Percentiles rank a stretch among this genome's conserved stretches.
Conservation (phyloP, 176 grass and related monocot genomes). For the Rhynchospora tenuis region DNA sequence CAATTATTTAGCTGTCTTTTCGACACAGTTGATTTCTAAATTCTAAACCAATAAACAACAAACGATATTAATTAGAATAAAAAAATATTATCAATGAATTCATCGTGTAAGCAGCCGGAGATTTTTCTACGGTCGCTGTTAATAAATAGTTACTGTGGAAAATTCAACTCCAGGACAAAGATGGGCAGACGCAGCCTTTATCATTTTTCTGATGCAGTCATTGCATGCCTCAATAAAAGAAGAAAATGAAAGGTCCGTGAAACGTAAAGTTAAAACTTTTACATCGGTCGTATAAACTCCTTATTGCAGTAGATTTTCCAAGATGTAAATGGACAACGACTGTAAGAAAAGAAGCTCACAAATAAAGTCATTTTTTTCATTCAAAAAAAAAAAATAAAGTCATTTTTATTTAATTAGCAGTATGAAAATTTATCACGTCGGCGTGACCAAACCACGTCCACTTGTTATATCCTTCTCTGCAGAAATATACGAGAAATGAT, state of each 20-base stretch:
- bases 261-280: neutral
- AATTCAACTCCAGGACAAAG: neutral
- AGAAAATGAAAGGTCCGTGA: neutral
- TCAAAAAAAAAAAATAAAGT: too few species aligned
- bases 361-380: neutral
- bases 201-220: neutral
- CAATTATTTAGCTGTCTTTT: too few species aligned
- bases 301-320: neutral
- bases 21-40: too few species aligned
- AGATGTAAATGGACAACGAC: neutral
- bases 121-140: neutral
- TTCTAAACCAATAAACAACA: neutral
- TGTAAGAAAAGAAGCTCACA: neutral
- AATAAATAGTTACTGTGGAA: neutral
- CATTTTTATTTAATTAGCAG: too few species aligned
- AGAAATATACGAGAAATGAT: too few species aligned
- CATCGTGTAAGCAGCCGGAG: neutral
- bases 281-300: neutral
- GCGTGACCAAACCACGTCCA: too few species aligned
- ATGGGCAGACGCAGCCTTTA: neutral
- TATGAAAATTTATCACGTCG: too few species aligned
- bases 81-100: neutral
- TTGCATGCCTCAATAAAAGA: neutral
- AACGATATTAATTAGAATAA: neutral
- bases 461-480: too few species aligned